Evolutionary conservation across 1,284 basidiomycete genomes (phyloP), one percentile per base, ranked within the genome.

Genomic region (Phlebopus sp.): DNA sequence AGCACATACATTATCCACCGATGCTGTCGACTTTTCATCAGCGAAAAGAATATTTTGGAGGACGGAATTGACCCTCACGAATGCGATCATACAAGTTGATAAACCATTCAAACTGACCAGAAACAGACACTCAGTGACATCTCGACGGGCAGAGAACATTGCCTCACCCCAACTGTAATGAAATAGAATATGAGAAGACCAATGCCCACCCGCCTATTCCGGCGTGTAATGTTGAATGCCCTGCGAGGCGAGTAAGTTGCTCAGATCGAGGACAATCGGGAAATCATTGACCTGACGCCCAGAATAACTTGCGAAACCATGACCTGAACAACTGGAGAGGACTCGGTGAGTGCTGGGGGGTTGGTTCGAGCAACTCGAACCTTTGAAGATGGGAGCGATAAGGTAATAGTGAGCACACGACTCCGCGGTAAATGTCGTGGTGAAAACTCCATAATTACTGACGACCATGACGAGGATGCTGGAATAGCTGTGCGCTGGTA

Each of bases 371-470:
- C 3, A 5, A 4, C 29, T 44, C 50, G 19, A 13, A 68, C 70
- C 69, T 61, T 72, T 72, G 32, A 72, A 58, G 11, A 59, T 40
- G 3, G 69, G 63, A 17, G 66, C 46, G 14, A 60, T 35, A n/a
- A 63, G 42, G 46, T 55, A 69, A 47, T 61, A 72, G 1, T 41
- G 37, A 1, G 45, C 44, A 56, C 71, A 70, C 15, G 53, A 46
- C 2, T 55, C 54, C 23, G 17, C 8, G 1, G 63, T 60, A 48
- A 70, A 72, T 4, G 51, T 41, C 9, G 53, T 55, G 19, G 59
- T 53, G 46, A 75, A 74, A 46, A 61, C 69, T 17, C 72, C 73
- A 52, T 69, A 62, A 50, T 69, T 70, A 53, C 66, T 70, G 44
- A 73, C 44, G 11, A 63, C 46, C 51, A 74, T 59, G n/a, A 67